A percentile compares a stretch with the other conserved stretches of the same genome.
Evolutionary conservation across 805 yeast species (phyloP).

Genomic region (Zygosaccharomyces bailii): DNA sequence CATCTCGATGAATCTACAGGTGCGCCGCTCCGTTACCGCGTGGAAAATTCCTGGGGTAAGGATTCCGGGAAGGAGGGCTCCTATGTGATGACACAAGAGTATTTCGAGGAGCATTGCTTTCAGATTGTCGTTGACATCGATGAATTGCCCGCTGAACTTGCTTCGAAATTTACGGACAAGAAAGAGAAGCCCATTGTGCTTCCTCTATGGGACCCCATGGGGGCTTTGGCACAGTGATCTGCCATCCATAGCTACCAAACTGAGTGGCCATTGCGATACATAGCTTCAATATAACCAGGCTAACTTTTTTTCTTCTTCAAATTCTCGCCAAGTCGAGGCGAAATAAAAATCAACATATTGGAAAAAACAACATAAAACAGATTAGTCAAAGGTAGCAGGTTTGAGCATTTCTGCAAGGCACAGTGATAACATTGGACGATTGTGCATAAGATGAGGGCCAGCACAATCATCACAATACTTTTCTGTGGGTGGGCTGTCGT

Average conservation of each 20-base stretch:
- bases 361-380: slow-evolving; percentile 4
- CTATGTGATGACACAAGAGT: slow-evolving; percentile 68
- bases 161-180: slow-evolving; percentile 36
- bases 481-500: slow-evolving; percentile 2
- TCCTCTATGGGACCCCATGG: slow-evolving; percentile 80
- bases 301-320: background rate
- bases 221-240: slow-evolving; percentile 52
- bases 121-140: slow-evolving; percentile 61
- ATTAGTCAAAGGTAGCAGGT: background rate
- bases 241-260: background rate
- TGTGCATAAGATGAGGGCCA: slow-evolving; percentile 11
- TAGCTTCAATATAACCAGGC: background rate
- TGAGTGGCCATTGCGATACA: background rate
- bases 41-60: slow-evolving; percentile 77
- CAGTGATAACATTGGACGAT: background rate
- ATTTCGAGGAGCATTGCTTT: slow-evolving; percentile 70
- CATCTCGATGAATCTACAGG: slow-evolving; percentile 59
- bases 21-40: slow-evolving; percentile 63
- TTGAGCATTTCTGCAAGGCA: background rate
- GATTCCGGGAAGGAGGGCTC: slow-evolving; percentile 65
- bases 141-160: slow-evolving; percentile 45
- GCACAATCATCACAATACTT: slow-evolving; percentile 8
- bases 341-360: slow-evolving; percentile 3
- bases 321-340: slow-evolving; percentile 1
- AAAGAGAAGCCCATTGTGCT: slow-evolving; percentile 51